These are phyloP conservation scores for Leishmania tropica DNA, from an alignment of 208 protist genomes.

Conservation along the genomic window DNA sequence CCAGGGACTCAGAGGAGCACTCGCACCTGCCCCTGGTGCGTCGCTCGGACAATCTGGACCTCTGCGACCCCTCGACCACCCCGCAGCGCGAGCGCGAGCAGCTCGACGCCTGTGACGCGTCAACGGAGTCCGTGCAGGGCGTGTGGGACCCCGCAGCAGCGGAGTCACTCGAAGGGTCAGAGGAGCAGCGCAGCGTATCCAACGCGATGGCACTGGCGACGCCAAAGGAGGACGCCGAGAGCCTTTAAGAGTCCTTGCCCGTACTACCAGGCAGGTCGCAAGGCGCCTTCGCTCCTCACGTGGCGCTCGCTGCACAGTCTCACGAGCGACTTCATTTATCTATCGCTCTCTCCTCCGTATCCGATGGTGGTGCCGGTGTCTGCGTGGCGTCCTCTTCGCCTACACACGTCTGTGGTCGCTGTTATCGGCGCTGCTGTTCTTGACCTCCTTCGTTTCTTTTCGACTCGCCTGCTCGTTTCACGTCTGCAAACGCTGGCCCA, in stretches of 20 bases:
- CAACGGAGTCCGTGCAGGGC: background rate
- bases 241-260: no score
- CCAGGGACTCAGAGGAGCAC: constrained; percentile 2
- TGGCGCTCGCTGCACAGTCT: background rate
- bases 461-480: background rate
- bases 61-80: constrained; percentile 7
- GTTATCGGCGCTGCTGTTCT: background rate
- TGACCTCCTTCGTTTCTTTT: background rate
- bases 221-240: background rate
- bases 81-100: constrained; percentile 11
- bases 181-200: no score
- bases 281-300: background rate
- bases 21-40: constrained; percentile 22
- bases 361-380: no score
- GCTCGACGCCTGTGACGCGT: background rate
- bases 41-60: constrained; percentile 9
- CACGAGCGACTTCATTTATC: background rate
- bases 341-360: background rate
- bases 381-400: background rate
- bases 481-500: background rate
- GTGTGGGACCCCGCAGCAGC: constrained; percentile 2
- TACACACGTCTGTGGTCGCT: background rate
- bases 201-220: background rate
- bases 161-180: background rate
- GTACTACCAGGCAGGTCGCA: no score